Conservation (phyloP, 1,284 basidiomycete genomes). For the Anthracocystis walkeri region DNA sequence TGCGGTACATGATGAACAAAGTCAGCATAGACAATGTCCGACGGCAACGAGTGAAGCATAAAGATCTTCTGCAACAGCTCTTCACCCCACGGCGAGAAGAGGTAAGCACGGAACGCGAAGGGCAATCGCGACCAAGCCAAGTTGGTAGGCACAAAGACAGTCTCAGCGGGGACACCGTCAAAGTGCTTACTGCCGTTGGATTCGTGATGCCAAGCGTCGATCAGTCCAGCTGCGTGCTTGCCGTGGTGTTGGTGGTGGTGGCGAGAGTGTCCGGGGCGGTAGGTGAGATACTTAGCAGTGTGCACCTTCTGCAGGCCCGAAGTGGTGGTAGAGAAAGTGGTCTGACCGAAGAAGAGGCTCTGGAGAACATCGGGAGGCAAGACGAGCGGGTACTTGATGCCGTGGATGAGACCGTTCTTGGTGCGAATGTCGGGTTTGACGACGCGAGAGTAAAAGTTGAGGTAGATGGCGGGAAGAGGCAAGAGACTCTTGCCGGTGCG, state of each 20-base stretch:
- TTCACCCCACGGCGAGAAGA: slow-evolving; percentile 79
- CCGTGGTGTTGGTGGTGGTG: slow-evolving; percentile 70
- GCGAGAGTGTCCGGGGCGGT: slow-evolving; percentile 73
- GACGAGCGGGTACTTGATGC: slow-evolving; percentile 75
- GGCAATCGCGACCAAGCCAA: slow-evolving; percentile 76
- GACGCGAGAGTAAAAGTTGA: slow-evolving; percentile 76
- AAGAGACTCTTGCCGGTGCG: slow-evolving; percentile 72
- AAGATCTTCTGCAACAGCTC: slow-evolving; percentile 76
- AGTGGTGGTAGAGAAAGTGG: slow-evolving; percentile 74
- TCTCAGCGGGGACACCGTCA: slow-evolving; percentile 74
- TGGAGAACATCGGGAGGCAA: slow-evolving; percentile 77
- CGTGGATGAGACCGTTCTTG: slow-evolving; percentile 78
- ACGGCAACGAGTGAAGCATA: slow-evolving; percentile 77
- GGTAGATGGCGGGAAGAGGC: slow-evolving; percentile 70
- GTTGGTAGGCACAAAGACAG: slow-evolving; percentile 78
- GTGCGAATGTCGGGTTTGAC: slow-evolving; percentile 71
- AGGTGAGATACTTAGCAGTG: slow-evolving; percentile 34
- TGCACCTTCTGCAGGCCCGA: slow-evolving; percentile 53
- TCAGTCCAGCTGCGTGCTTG: slow-evolving; percentile 65
- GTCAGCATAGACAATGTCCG: slow-evolving; percentile 75
- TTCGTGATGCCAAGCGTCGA: slow-evolving; percentile 24
- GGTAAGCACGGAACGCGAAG: slow-evolving; percentile 74
- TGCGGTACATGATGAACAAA: slow-evolving; percentile 70
- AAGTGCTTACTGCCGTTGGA: slow-evolving; percentile 18
- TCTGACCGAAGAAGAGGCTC: slow-evolving; percentile 74